phyloP scores from a whole-genome alignment of 139 green algal genomes.

The Closterium sp. region DNA sequence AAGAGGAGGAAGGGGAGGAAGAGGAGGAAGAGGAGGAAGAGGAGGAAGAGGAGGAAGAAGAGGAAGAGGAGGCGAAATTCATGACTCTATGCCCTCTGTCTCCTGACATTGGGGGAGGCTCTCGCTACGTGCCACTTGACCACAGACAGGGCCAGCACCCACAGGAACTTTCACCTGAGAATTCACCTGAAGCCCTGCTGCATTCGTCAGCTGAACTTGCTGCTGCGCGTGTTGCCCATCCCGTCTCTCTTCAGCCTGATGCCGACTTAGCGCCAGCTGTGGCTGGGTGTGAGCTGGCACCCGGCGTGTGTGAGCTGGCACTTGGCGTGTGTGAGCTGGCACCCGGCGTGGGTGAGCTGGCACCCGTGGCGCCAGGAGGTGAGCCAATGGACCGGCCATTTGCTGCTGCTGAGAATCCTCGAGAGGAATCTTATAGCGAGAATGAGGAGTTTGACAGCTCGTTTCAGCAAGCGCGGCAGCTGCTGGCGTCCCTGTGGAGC shows the following conservation, averaged over 20 bases:
- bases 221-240: no score
- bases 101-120: background rate
- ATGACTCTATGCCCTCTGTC: background rate
- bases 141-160: background rate
- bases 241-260: no score
- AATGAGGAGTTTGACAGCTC: background rate
- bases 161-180: no score
- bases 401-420: background rate
- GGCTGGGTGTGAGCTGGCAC: no score
- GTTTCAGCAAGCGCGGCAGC: background rate
- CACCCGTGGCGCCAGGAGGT: background rate
- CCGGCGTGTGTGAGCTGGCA: background rate
- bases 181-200: no score
- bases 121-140: background rate
- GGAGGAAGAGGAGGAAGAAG: background rate
- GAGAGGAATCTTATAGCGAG: background rate
- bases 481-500: background rate
- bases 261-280: no score
- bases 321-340: background rate
- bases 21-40: background rate
- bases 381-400: background rate
- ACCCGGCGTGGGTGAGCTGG: background rate
- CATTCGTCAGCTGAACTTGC: no score
- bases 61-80: background rate
- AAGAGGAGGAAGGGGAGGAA: background rate